These are phyloP conservation scores for Teratosphaeria pseudoeucalypti DNA, from an alignment of 2,329 filamentous ascomycete genomes.

Conservation along the genomic window DNA sequence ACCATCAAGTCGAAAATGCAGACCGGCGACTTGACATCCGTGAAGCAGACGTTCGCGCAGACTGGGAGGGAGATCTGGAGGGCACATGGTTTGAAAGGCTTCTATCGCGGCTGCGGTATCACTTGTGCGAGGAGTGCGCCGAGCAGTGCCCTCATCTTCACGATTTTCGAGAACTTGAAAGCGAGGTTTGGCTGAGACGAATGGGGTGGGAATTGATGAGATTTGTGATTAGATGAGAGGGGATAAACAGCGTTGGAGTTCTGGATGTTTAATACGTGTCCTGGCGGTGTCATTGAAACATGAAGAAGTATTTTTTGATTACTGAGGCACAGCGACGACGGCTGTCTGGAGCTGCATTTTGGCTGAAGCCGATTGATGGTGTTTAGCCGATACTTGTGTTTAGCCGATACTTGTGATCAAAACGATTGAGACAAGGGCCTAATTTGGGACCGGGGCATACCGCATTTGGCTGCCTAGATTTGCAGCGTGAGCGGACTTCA, in stretches of 20 bases:
- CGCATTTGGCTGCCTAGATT: no score
- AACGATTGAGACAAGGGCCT: neutral
- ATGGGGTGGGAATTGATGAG: neutral
- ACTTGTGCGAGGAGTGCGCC: constrained; percentile 80
- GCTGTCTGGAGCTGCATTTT: no score
- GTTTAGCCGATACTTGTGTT: no score
- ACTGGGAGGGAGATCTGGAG: constrained; percentile 69
- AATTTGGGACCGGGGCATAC: no score
- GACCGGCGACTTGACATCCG: constrained; percentile 58
- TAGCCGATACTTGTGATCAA: no score
- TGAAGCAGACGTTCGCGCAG: constrained; percentile 55
- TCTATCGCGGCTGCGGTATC: constrained; percentile 92
- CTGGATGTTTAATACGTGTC: neutral
- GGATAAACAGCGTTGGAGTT: neutral
- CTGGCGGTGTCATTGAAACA: neutral
- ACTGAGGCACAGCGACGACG: no score
- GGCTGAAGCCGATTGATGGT: no score
- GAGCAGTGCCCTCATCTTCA: constrained; percentile 97
- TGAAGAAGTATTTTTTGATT: no score
- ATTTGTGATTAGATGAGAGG: neutral
- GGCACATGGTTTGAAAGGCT: constrained; percentile 67
- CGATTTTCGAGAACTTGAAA: constrained; percentile 82
- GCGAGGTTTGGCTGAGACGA: constrained; percentile 39
- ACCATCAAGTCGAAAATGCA: constrained; percentile 98
- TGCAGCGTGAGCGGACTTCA: neutral